Evolutionary conservation across 202 grass and related monocot species (phyloP), one percentile per base, ranked within the genome.

Genomic region (Panicum hallii): DNA sequence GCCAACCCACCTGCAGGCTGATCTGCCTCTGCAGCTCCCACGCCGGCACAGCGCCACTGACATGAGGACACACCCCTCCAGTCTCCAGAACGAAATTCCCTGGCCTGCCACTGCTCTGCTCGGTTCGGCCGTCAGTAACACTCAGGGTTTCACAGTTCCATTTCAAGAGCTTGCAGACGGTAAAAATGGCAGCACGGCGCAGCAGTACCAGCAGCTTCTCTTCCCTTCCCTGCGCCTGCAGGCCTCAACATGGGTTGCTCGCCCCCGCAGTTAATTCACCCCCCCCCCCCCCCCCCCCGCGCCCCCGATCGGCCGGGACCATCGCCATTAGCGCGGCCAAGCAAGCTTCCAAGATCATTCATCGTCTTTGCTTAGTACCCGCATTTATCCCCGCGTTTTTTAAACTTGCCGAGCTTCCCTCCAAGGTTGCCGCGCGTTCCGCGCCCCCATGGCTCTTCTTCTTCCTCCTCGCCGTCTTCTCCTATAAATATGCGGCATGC

Each of bases 111-210:
- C 62, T 79, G 74, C 86, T 32, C 63, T 44, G 42, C 16, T 16
- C n/a, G 43, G 41, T 54, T 49, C 75, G 41, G 56, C 30, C 47
- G 83, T 73, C 88, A 87, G 84, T 90, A 90, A 87, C 34, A 62
- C 44, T 9, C 80, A 80, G 80, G 34, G 84, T 80, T 77, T 90
- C 89, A 90, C 89, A 84, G 89, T 83, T 55, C 64, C 80, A 63
- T 87, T 81, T 79, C 80, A 55, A 87, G 53, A 73, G 46, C 70
- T 17, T 34, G 45, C 84, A 83, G 26, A 63, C 87, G 80, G 80
- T 90, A 80, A 90, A 90, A 90, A 87, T 87, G 80, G 89, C 82
- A 90, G 84, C 84, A 47, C 38, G 19, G 44, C 22, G 46, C 22
- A 19, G 66, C 9, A 1, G 38, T 70, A 74, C 58, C 67, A 30